Base-by-base conservation (phyloP, 2,329 filamentous ascomycete genomes). In the Dactylonectria macrodidyma region DNA sequence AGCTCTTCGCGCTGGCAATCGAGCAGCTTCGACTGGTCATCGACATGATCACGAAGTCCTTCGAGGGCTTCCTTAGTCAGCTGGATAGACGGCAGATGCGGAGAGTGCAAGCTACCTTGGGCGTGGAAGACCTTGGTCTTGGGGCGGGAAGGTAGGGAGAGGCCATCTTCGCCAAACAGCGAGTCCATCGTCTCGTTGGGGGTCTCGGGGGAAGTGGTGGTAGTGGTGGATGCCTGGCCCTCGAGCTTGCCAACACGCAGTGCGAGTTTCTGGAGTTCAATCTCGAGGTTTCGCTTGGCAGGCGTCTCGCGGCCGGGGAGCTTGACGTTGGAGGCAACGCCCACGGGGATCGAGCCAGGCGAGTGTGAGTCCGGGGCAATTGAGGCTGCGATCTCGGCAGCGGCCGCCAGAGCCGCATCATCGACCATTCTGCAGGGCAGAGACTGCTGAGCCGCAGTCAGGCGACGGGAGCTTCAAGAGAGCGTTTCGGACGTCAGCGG, bases 21-120 rank as follows among this genome's bases (percentile, higher is more conserved):
- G 76, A 98, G 95, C 78, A 97, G 90, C 81, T 97, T 95, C 65
- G 95, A 95, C 84, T 98, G 95, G 80, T 95, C 94, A 79, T 97
- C 93, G 71, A 98, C 92, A 82, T 97, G 94, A 76, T 97, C 95
- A 76, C 93, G 92, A 73, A 98, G 87, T 71, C 93, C 93, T 81
- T 92, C 91, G 75, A 97, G 91, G 80, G 95, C 93, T 83, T 95
- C 92, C 78, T 95, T 92, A 75, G 91, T 93, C 76, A 93, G 88
- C 76, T 89, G 84, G 82, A 85, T 77, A 74, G 76, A 73, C 66
- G 78, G 70, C 75, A 78, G 65, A 75, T 75, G 75, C 70, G 79
- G 79, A 78, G 75, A 76, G 73, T 79, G 80, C 78, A 77, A 80
- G 78, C 76, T 81, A 82, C 81, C 80, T 79, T 81, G 76, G 66